These are phyloP conservation scores for Sabuloglossum arenarium DNA, from an alignment of 495 filamentous ascomycete genomes.

Conservation along the genomic window DNA sequence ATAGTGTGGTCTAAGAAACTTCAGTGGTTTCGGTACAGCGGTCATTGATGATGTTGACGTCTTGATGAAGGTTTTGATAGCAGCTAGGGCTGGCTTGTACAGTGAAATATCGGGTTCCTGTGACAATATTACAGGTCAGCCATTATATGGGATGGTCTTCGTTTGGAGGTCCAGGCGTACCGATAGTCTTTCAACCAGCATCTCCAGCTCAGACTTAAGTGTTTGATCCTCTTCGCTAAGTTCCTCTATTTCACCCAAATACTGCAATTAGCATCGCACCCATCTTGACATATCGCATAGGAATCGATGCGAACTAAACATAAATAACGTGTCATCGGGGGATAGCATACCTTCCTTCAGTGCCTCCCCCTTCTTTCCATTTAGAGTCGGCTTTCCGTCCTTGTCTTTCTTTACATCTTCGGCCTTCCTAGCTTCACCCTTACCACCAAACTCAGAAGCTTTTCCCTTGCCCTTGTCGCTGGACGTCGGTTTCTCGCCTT, in stretches of 20 bases:
- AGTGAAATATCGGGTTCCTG: constrained; percentile 74
- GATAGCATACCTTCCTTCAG: constrained; percentile 29
- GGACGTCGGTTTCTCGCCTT: constrained; percentile 64
- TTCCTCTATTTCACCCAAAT: constrained; percentile 35
- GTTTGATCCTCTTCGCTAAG: constrained; percentile 96
- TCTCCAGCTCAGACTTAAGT: constrained; percentile 93
- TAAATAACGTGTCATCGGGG: neutral
- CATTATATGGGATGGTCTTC: constrained; percentile 9
- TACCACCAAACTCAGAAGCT: constrained; percentile 40
- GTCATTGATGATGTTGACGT: constrained; percentile 99
- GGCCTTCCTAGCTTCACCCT: constrained; percentile 35
- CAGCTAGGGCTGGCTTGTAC: constrained; percentile 78
- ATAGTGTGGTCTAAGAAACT: constrained; percentile 93
- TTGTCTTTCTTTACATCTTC: constrained; percentile 46
- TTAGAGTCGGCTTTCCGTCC: constrained; percentile 42
- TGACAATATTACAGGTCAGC: constrained; percentile 5
- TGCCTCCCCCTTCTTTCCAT: constrained; percentile 52
- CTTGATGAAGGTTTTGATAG: constrained; percentile 94
- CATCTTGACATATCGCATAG: neutral
- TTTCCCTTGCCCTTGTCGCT: constrained; percentile 95
- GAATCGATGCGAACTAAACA: neutral
- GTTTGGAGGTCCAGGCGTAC: constrained; percentile 25
- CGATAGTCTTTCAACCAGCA: constrained; percentile 89
- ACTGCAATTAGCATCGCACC: neutral
- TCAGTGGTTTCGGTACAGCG: constrained; percentile 91